A percentile compares a stretch with the other conserved stretches of the same genome.
These are phyloP conservation scores for Phytophthora tubulina DNA, from an alignment of 352 stramenopile genomes.

Conservation along the genomic window DNA sequence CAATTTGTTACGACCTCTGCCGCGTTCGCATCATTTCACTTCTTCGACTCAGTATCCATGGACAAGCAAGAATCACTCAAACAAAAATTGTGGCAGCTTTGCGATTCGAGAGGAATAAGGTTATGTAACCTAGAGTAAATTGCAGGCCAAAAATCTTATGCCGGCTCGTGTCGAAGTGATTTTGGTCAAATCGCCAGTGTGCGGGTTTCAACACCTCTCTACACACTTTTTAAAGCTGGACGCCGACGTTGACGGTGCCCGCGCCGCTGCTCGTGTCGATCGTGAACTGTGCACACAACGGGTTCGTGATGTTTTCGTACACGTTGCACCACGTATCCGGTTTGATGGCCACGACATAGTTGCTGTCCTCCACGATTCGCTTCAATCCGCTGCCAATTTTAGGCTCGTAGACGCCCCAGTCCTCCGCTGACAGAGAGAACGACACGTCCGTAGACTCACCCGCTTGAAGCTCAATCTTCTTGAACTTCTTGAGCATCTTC, in stretches of 20 bases:
- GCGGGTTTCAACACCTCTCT: too few relatives aligned
- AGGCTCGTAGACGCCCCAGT: neutral
- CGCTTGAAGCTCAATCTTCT: neutral
- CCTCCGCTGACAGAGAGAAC: neutral
- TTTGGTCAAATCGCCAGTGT: too few relatives aligned
- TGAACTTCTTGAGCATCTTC: slow-evolving; percentile 2
- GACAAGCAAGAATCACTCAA: too few relatives aligned
- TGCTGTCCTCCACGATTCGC: neutral
- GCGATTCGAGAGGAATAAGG: too few relatives aligned
- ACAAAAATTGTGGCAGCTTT: too few relatives aligned
- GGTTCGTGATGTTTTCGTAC: neutral
- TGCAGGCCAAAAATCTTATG: too few relatives aligned
- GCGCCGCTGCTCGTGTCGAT: neutral
- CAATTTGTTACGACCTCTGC: too few relatives aligned
- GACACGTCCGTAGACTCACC: neutral
- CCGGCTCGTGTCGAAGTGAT: too few relatives aligned
- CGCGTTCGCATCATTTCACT: too few relatives aligned
- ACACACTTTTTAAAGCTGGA: neutral
- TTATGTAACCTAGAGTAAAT: too few relatives aligned
- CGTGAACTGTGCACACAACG: neutral
- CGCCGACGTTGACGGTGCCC: neutral
- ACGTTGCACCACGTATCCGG: neutral
- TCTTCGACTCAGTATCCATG: too few relatives aligned
- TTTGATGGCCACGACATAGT: neutral
- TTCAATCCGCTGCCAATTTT: neutral